Evolutionary conservation across 306 rosid genomes (phyloP).

Genomic region (Notholithocarpus densiflorus): DNA sequence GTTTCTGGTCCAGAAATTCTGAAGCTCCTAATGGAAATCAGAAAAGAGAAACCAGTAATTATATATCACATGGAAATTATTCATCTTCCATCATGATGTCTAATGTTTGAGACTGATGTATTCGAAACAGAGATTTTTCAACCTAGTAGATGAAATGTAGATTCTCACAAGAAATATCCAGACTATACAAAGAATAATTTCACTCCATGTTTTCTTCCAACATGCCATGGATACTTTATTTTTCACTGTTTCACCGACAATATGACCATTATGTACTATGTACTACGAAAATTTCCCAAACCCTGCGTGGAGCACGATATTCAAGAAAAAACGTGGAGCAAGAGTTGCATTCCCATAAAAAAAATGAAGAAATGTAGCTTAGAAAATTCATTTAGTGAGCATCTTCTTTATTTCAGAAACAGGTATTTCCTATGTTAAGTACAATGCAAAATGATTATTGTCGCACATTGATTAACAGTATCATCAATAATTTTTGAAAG

Average conservation of each 20-base stretch:
- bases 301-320: background rate
- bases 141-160: background rate
- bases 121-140: background rate
- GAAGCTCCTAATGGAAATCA: conserved; percentile 4
- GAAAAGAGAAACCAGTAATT: conserved; percentile 5
- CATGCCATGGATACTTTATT: background rate
- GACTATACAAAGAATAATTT: background rate
- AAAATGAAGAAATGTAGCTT: background rate
- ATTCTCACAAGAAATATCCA: background rate
- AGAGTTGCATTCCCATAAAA: background rate
- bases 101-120: background rate
- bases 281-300: background rate
- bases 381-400: background rate
- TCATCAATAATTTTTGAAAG: background rate
- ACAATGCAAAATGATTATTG: background rate
- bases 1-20: background rate
- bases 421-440: background rate
- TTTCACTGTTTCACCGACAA: background rate
- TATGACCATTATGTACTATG: background rate
- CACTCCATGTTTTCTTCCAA: background rate
- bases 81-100: conserved; percentile 2
- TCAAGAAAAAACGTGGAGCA: background rate
- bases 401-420: background rate
- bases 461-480: background rate
- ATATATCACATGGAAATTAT: background rate